Conservation (phyloP, 1,284 basidiomycete species). For the Sporisorium scitamineum region DNA sequence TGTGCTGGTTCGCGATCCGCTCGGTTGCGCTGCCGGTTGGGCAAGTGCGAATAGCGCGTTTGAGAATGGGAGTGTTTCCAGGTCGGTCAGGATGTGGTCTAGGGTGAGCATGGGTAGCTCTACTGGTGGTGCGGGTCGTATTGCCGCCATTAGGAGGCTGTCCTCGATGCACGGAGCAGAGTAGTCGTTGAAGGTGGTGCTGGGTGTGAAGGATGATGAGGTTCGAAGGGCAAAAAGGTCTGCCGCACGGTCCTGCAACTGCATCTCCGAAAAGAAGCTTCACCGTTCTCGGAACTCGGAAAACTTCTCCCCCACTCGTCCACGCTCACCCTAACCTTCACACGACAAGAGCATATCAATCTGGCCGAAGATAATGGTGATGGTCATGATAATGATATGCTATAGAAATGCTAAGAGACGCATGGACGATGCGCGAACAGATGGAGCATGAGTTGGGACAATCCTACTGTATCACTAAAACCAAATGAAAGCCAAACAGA, state of each 20-base stretch:
- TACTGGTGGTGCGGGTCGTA: neutral
- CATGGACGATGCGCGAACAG: neutral
- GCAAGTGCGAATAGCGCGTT: slow-evolving; percentile 9
- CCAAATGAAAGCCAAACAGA: neutral
- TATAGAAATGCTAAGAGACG: neutral
- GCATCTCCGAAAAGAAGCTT: neutral
- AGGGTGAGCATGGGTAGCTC: slow-evolving; percentile 28
- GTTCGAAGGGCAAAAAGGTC: neutral
- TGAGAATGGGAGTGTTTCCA: slow-evolving; percentile 8
- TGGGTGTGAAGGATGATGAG: neutral
- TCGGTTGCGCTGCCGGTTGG: neutral
- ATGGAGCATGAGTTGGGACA: neutral
- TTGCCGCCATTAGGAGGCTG: slow-evolving; percentile 4
- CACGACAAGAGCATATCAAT: neutral
- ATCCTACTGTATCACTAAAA: neutral
- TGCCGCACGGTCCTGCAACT: neutral
- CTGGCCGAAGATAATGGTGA: too few relatives aligned
- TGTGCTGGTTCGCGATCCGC: neutral
- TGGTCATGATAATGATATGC: neutral
- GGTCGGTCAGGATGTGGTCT: slow-evolving; percentile 32
- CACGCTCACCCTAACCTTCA: neutral
- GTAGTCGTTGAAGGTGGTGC: neutral
- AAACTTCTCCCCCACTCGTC: neutral
- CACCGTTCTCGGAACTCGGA: neutral
- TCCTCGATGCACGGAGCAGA: neutral